phyloP scores from a whole-genome alignment of 108 stramenopile genomes.

The Cylindrotheca fusiformis region DNA sequence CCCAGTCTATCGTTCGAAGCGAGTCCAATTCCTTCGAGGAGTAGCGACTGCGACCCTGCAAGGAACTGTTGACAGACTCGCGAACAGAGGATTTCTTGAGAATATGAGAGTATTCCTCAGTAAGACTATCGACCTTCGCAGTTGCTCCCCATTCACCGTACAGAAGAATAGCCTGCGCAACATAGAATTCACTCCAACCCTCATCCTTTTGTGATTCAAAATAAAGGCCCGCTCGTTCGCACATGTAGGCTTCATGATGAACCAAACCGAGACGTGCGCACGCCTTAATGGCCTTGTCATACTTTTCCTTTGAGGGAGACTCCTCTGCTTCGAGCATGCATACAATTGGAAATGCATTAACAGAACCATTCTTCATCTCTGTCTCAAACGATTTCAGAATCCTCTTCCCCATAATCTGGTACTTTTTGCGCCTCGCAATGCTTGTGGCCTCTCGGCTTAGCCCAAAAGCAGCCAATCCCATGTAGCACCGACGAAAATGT shows the following conservation, averaged over 20 bases:
- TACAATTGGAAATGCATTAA: slow-evolving; percentile 20
- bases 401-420: slow-evolving; percentile 14
- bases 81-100: slow-evolving; percentile 8
- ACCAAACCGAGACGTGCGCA: slow-evolving; percentile 31
- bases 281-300: slow-evolving; percentile 26
- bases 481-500: slow-evolving; percentile 3
- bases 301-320: slow-evolving; percentile 28
- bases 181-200: slow-evolving; percentile 28
- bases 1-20: slow-evolving; percentile 15
- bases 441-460: neutral
- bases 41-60: slow-evolving; percentile 30
- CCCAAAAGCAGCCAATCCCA: slow-evolving; percentile 23
- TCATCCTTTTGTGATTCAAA: slow-evolving; percentile 24
- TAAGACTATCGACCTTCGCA: slow-evolving; percentile 28
- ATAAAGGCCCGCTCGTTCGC: slow-evolving; percentile 30
- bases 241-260: slow-evolving; percentile 28
- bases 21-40: slow-evolving; percentile 9
- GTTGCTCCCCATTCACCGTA: slow-evolving; percentile 48
- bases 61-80: slow-evolving; percentile 8
- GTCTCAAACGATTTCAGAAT: slow-evolving; percentile 17
- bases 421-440: neutral
- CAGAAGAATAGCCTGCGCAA: slow-evolving; percentile 24
- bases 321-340: slow-evolving; percentile 30
- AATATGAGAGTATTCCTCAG: slow-evolving; percentile 4
- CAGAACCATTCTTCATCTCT: slow-evolving; percentile 16